Conservation (phyloP, 2,329 filamentous ascomycete genomes). For the Fusarium fujikuroi region DNA sequence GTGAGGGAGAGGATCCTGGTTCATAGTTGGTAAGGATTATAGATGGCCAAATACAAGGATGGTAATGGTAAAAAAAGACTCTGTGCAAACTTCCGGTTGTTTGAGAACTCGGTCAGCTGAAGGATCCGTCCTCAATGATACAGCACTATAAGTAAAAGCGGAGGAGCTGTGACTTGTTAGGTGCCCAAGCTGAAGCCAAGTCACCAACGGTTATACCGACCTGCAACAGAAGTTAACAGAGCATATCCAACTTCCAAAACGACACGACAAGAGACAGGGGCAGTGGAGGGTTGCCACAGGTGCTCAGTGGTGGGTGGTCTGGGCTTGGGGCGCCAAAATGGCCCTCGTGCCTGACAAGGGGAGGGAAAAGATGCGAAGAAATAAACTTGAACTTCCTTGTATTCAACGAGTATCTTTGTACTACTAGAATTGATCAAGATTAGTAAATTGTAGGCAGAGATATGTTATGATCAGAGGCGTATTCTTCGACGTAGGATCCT, state of each 20-base stretch:
- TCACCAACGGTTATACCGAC: conserved; percentile 6
- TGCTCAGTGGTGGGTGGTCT: conserved; percentile 27
- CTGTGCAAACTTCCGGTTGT: conserved; percentile 11
- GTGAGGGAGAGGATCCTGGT: neutral
- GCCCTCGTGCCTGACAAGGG: conserved; percentile 20
- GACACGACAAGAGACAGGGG: conserved; percentile 21
- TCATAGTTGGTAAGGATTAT: neutral
- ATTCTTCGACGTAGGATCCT: neutral
- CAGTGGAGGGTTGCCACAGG: conserved; percentile 17
- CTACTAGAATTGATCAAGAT: neutral
- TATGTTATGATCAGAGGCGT: neutral
- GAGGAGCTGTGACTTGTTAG: conserved; percentile 21
- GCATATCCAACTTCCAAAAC: conserved; percentile 20
- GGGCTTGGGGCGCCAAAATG: conserved; percentile 17
- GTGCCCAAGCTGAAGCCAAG: conserved; percentile 30
- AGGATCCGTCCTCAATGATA: conserved; percentile 8
- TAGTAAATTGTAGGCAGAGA: neutral
- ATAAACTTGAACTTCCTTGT: neutral
- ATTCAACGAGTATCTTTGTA: neutral
- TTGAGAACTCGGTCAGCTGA: conserved; percentile 29
- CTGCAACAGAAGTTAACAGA: neutral
- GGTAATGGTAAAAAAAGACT: neutral
- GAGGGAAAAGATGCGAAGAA: neutral
- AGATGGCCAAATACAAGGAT: conserved; percentile 7
- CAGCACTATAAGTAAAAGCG: neutral